Conservation (phyloP, 805 yeast genomes). For the Spathaspora arborariae region DNA sequence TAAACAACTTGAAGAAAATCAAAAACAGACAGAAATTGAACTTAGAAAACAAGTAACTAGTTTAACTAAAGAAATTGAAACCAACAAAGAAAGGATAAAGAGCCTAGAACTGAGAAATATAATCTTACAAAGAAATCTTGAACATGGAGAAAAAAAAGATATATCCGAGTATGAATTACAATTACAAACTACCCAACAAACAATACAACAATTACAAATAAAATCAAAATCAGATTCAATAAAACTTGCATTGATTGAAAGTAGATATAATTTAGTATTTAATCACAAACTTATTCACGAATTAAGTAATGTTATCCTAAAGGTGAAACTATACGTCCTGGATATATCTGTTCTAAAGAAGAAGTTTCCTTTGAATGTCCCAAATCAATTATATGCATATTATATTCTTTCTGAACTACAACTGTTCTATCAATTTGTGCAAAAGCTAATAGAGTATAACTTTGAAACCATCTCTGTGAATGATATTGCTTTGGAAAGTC, state of each 20-base stretch:
- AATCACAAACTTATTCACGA: not conserved
- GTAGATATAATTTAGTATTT: conserved; percentile 1
- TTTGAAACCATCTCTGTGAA: no score
- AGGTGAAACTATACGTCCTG: not conserved
- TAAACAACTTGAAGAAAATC: conserved; percentile 46
- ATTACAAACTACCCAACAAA: not conserved
- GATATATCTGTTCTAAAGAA: not conserved
- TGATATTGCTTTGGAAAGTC: not conserved
- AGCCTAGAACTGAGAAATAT: conserved; percentile 19
- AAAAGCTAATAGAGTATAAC: not conserved
- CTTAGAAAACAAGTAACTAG: conserved; percentile 34
- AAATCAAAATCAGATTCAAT: conserved; percentile 1
- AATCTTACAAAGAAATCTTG: conserved; percentile 8
- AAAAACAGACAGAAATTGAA: conserved; percentile 40
- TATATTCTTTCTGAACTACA: not conserved
- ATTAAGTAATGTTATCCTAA: not conserved
- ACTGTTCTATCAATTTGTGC: not conserved
- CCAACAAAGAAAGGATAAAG: conserved; percentile 14
- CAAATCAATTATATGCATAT: not conserved
- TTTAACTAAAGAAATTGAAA: conserved; percentile 14
- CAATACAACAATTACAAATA: not conserved
- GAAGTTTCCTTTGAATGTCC: not conserved
- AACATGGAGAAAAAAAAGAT: not conserved
- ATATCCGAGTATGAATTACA: not conserved
- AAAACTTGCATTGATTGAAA: conserved; percentile 3